Evolutionary conservation across 192 early-diverging fungal genomes (phyloP).

Genomic region (Thoreauomyces humboldtii): DNA sequence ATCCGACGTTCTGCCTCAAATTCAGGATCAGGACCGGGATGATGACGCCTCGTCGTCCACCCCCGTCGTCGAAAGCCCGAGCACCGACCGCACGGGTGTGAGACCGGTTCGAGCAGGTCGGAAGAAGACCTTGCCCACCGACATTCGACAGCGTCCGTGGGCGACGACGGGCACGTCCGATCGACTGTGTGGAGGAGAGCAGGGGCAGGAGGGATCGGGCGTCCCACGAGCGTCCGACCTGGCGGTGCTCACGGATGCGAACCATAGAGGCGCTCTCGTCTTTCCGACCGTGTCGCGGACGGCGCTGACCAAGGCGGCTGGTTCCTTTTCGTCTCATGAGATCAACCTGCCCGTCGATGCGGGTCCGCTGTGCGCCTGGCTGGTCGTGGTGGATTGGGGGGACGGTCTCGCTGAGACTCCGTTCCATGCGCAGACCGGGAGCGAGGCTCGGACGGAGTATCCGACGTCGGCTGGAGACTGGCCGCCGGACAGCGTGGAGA

Average conservation of each 20-base stretch:
- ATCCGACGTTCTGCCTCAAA: not conserved
- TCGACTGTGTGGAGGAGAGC: no score
- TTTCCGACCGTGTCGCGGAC: not conserved
- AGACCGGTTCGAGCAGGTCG: no score
- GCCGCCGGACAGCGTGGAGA: constrained; percentile 2
- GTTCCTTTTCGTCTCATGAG: not conserved
- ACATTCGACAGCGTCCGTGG: no score
- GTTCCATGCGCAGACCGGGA: not conserved
- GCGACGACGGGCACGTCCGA: constrained; percentile 7
- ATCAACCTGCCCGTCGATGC: not conserved
- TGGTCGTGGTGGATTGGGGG: constrained; percentile 14
- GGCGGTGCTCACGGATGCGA: not conserved
- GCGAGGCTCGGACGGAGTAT: no score
- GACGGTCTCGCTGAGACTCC: not conserved
- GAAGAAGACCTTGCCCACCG: no score
- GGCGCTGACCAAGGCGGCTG: not conserved
- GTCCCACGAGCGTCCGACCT: not conserved
- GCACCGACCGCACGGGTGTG: no score
- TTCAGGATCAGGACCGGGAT: not conserved
- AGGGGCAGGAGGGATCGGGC: no score
- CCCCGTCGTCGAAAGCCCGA: no score
- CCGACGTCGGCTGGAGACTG: no score
- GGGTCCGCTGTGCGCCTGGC: constrained; percentile 9
- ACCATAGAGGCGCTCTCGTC: not conserved
- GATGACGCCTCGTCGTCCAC: no score